Evolutionary conservation across 2,329 filamentous ascomycete genomes (phyloP).

Genomic region (Ophiostoma tasmaniense): DNA sequence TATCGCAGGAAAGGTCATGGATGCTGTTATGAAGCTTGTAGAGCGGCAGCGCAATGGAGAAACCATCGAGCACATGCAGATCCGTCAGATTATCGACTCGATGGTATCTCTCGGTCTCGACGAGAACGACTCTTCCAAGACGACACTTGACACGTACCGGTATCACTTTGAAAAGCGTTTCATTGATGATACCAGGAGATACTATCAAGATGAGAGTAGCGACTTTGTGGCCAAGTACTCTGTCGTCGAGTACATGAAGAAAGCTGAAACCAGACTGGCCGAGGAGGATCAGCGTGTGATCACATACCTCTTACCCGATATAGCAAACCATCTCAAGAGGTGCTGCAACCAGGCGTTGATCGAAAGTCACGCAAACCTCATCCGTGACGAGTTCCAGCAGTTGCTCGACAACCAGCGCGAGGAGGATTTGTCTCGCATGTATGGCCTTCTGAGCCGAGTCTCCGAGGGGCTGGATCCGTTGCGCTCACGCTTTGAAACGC

Average conservation of each 20-base stretch:
- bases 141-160: conserved; percentile 90
- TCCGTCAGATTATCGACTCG: conserved; percentile 93
- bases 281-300: conserved; percentile 93
- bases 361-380: conserved; percentile 72
- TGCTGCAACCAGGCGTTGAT: conserved; percentile 85
- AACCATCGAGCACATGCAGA: conserved; percentile 93
- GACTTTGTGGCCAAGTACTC: conserved; percentile 94
- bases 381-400: conserved; percentile 92
- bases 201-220: conserved; percentile 87
- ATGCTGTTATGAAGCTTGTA: conserved; percentile 84
- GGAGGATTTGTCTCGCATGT: conserved; percentile 95
- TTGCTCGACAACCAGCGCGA: conserved; percentile 89
- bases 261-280: conserved; percentile 78
- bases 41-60: conserved; percentile 97
- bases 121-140: conserved; percentile 85
- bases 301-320: conserved; percentile 86
- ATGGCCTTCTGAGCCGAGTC: conserved; percentile 79
- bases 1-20: conserved; percentile 85
- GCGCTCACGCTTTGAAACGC: conserved; percentile 77
- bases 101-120: conserved; percentile 93
- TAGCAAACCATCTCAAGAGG: conserved; percentile 73
- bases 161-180: conserved; percentile 90
- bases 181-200: conserved; percentile 70
- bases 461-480: conserved; percentile 86
- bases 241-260: conserved; percentile 99